phyloP scores from a whole-genome alignment of 1,139 yeast species.

The Scheffersomyces titani region DNA sequence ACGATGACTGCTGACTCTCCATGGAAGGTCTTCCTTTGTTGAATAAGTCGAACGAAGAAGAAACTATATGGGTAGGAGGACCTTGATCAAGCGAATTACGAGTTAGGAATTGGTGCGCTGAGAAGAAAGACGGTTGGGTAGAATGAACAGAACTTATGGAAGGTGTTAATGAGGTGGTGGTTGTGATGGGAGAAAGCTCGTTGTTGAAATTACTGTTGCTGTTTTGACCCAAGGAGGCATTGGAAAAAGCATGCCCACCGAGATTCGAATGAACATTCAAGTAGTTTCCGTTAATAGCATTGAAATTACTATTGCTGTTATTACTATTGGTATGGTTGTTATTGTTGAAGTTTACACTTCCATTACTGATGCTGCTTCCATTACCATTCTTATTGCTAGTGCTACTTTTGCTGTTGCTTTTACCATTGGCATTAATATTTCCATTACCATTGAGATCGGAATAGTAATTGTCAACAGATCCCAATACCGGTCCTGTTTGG shows the following conservation, averaged over 20 bases:
- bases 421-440: slow-evolving; percentile 7
- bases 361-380: neutral
- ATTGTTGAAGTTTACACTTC: neutral
- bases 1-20: slow-evolving; percentile 25
- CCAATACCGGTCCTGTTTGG: neutral
- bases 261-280: neutral
- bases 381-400: neutral
- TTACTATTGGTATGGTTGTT: slow-evolving; percentile 1
- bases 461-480: neutral
- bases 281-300: neutral
- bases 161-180: slow-evolving; percentile 48
- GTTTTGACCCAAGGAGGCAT: slow-evolving; percentile 1
- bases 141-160: slow-evolving; percentile 45
- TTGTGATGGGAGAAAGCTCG: slow-evolving; percentile 47
- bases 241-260: neutral
- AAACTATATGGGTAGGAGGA: slow-evolving; percentile 26
- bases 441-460: neutral
- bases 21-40: slow-evolving; percentile 28
- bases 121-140: slow-evolving; percentile 47
- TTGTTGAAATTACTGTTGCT: slow-evolving; percentile 13
- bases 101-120: slow-evolving; percentile 45
- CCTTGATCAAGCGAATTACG: slow-evolving; percentile 43
- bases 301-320: neutral
- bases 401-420: neutral
- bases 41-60: slow-evolving; percentile 36